phyloP scores from a whole-genome alignment of 225 moss, liverwort and hornwort genomes.

The Climacium dendroides region DNA sequence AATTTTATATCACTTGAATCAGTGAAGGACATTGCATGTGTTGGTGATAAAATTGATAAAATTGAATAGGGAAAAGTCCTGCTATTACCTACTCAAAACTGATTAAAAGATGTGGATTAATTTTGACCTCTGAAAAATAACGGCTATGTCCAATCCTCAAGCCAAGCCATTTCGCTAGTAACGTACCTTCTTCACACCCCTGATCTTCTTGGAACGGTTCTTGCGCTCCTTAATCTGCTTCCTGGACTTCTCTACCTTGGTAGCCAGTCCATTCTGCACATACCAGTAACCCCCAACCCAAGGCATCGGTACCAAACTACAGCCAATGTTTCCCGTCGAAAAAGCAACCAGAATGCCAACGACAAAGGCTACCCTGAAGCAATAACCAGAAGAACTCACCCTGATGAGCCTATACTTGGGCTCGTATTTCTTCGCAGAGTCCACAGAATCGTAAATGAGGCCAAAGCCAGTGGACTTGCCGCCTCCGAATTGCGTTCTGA shows the following conservation, averaged over 20 bases:
- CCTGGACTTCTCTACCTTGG: constrained; percentile 41
- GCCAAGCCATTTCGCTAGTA: background rate
- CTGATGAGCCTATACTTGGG: constrained; percentile 44
- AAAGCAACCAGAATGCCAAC: background rate
- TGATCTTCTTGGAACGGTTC: constrained; percentile 15
- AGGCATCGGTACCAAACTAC: background rate
- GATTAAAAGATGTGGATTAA: background rate
- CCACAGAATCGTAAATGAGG: constrained; percentile 75
- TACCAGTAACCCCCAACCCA: background rate
- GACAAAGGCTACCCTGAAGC: background rate
- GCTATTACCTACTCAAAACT: background rate
- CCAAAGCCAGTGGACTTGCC: constrained; percentile 94
- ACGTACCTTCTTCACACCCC: constrained; percentile 22
- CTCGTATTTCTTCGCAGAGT: constrained; percentile 96
- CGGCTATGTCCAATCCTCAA: background rate
- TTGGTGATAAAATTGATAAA: background rate
- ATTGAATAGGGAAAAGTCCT: background rate
- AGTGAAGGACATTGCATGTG: background rate
- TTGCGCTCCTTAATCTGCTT: constrained; percentile 40
- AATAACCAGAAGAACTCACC: constrained; percentile 5
- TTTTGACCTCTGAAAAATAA: no score
- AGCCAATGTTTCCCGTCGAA: background rate
- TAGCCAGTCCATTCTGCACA: constrained; percentile 27
- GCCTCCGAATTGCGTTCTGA: constrained; percentile 93
- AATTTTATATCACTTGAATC: background rate